Evolutionary conservation across 768 basidiomycete species (phyloP).

Genomic region (Coprinellus micaceus): DNA sequence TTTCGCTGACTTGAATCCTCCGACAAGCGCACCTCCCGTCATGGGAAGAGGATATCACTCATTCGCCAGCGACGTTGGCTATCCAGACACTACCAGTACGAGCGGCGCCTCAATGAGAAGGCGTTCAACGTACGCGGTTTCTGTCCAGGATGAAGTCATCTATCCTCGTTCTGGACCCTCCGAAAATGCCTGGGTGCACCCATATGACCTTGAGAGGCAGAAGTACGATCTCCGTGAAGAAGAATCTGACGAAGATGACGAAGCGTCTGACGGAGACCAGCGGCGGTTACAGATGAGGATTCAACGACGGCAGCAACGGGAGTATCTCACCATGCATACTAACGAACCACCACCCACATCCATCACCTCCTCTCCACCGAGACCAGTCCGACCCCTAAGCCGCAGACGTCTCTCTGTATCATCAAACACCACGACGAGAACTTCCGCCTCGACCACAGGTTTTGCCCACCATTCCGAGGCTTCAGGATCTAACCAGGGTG

Average conservation of each 20-base stretch:
- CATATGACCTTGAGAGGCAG: constrained; percentile 8
- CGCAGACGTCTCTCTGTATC: constrained; percentile 33
- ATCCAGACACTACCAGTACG: neutral
- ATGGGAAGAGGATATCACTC: neutral
- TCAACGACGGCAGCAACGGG: neutral
- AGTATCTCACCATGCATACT: constrained; percentile 9
- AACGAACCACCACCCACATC: constrained; percentile 1
- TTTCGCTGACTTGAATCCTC: constrained; percentile 14
- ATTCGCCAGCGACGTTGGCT: neutral
- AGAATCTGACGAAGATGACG: neutral
- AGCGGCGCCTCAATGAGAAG: neutral
- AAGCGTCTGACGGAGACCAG: neutral
- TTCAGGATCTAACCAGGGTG: constrained; percentile 28
- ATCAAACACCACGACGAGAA: constrained; percentile 22
- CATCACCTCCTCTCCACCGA: constrained; percentile 12
- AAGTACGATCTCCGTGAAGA: neutral
- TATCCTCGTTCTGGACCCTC: neutral
- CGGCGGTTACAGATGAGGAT: neutral
- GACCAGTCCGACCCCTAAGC: neutral
- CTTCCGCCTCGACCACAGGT: constrained; percentile 18
- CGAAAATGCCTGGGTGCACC: neutral
- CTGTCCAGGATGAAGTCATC: constrained; percentile 4
- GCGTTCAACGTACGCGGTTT: neutral
- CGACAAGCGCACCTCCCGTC: constrained; percentile 3
- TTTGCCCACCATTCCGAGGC: constrained; percentile 17